A percentile compares a stretch with the other conserved stretches of the same genome.
These are phyloP conservation scores for Epichloe scottii DNA, from an alignment of 2,329 filamentous ascomycete species.

Conservation along the genomic window DNA sequence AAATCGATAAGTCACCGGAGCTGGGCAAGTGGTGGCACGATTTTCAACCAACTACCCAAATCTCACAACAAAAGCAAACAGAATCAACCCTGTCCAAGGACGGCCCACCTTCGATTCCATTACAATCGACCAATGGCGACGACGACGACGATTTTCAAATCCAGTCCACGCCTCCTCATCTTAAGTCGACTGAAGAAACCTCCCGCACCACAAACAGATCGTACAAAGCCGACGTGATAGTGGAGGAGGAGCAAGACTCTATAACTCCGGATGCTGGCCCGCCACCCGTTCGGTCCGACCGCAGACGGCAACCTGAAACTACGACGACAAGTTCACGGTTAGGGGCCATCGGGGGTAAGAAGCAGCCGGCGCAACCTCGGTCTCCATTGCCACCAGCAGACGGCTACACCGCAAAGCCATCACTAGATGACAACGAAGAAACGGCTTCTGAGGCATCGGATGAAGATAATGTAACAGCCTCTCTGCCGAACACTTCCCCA, in stretches of 20 bases:
- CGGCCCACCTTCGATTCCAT: constrained; percentile 2
- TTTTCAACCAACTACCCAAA: constrained; percentile 21
- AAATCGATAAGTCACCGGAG: constrained; percentile 19
- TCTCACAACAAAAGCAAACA: constrained; percentile 10
- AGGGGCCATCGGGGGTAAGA: constrained; percentile 24
- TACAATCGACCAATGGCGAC: constrained; percentile 11
- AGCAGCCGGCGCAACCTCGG: constrained; percentile 14
- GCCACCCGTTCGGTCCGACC: constrained; percentile 7
- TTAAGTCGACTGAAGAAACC: constrained; percentile 16
- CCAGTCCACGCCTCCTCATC: constrained; percentile 33
- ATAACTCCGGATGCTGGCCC: constrained; percentile 10
- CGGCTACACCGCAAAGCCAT: constrained; percentile 2
- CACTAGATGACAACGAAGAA: constrained; percentile 20
- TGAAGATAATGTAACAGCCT: constrained; percentile 17
- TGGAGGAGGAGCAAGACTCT: constrained; percentile 20
- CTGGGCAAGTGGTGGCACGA: constrained; percentile 39
- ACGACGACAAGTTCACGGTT: constrained; percentile 15
- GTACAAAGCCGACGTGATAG: constrained; percentile 18
- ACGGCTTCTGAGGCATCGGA: constrained; percentile 32
- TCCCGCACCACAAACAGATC: constrained; percentile 5
- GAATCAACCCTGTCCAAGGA: neutral
- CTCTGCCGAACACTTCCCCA: constrained; percentile 11
- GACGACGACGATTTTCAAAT: constrained; percentile 41
- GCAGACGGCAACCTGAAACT: constrained; percentile 9
- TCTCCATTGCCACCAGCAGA: constrained; percentile 9